Conservation (phyloP, 2,329 filamentous ascomycete genomes). For the Blastomyces percursus region DNA sequence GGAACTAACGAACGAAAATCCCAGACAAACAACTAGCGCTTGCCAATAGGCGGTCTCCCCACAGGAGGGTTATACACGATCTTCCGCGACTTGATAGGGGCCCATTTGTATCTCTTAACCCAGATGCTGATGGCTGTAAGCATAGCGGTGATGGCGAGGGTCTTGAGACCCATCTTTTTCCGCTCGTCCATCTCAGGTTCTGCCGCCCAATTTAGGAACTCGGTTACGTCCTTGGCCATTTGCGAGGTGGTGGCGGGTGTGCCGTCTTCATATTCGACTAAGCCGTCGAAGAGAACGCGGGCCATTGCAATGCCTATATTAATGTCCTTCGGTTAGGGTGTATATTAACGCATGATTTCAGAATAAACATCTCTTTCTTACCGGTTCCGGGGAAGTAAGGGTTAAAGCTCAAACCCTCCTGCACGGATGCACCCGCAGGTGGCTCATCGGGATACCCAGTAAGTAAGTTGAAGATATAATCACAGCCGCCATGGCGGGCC, state of each 20-base stretch:
- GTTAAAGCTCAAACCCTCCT: slow-evolving; percentile 96
- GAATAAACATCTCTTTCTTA: slow-evolving; percentile 19
- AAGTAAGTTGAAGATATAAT: slow-evolving; percentile 96
- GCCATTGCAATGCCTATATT: slow-evolving; percentile 74
- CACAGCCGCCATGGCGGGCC: slow-evolving; percentile 90
- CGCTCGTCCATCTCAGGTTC: slow-evolving; percentile 99
- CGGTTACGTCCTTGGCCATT: slow-evolving; percentile 98
- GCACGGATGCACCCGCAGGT: slow-evolving; percentile 75
- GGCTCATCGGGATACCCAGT: slow-evolving; percentile 97
- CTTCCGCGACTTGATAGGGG: slow-evolving; percentile 91
- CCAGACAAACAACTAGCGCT: neutral
- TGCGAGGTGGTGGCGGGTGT: slow-evolving; percentile 91
- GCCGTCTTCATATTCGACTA: slow-evolving; percentile 96
- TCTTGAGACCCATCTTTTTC: slow-evolving; percentile 99
- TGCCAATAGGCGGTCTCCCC: slow-evolving; percentile 18
- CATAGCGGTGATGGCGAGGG: slow-evolving; percentile 65
- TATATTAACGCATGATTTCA: slow-evolving; percentile 2
- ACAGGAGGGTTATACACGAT: slow-evolving; percentile 70
- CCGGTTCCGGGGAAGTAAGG: slow-evolving; percentile 99
- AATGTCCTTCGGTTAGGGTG: neutral
- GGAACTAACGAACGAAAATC: neutral
- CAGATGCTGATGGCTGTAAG: slow-evolving; percentile 84
- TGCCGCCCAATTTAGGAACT: slow-evolving; percentile 98
- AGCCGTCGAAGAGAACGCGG: slow-evolving; percentile 91
- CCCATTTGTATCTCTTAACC: slow-evolving; percentile 99